These are phyloP conservation scores for Aspergillus ellipticus DNA, from an alignment of 495 filamentous ascomycete genomes.

Conservation along the genomic window DNA sequence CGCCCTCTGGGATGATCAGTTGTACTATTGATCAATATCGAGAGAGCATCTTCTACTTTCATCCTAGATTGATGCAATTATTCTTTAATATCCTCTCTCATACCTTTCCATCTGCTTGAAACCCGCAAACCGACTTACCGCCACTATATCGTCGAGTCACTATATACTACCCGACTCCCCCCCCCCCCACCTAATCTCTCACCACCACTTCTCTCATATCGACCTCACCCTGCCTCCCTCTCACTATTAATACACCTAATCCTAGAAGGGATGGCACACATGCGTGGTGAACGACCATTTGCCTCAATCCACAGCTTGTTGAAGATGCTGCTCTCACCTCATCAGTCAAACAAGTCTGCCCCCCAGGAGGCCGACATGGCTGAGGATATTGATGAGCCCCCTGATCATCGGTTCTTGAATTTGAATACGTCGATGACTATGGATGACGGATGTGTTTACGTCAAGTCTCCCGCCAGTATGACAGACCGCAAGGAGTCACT, in stretches of 20 bases:
- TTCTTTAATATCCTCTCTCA: constrained; percentile 11
- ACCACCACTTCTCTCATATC: constrained; percentile 2
- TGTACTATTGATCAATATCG: constrained; percentile 31
- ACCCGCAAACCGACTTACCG: constrained; percentile 1
- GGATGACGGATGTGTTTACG: constrained; percentile 32
- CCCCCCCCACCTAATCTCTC: constrained; percentile 1
- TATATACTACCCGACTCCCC: neutral
- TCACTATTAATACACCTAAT: constrained; percentile 12
- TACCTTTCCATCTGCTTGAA: constrained; percentile 3
- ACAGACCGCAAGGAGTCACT: constrained; percentile 64
- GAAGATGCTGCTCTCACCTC: constrained; percentile 45
- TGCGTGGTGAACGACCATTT: constrained; percentile 36
- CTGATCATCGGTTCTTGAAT: constrained; percentile 32
- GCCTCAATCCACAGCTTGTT: constrained; percentile 41
- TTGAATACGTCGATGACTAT: constrained; percentile 27
- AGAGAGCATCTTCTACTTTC: constrained; percentile 21
- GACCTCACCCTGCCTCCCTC: constrained; percentile 7
- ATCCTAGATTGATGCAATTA: constrained; percentile 15
- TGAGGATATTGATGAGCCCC: constrained; percentile 53
- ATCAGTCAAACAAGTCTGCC: constrained; percentile 31
- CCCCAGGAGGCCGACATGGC: constrained; percentile 42
- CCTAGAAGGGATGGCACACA: constrained; percentile 36
- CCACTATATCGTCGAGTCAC: constrained; percentile 13
- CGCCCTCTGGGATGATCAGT: constrained; percentile 31
- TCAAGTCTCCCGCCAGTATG: constrained; percentile 37